Percentiles rank a stretch among this genome's conserved stretches.
These are phyloP conservation scores for Coemansia sp. DNA, from an alignment of 192 early-diverging fungal genomes.

Conservation along the genomic window DNA sequence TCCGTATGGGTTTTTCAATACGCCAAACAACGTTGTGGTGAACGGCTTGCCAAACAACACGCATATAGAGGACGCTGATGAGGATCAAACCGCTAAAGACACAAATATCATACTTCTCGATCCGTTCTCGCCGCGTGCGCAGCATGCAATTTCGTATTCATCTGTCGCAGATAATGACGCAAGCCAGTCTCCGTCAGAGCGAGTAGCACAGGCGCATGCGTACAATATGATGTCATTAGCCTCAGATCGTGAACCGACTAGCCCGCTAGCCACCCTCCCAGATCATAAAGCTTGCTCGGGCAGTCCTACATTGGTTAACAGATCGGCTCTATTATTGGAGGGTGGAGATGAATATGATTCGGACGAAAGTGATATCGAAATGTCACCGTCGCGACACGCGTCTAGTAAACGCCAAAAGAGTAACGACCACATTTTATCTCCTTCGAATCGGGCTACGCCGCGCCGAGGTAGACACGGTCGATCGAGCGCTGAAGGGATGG, in stretches of 20 bases:
- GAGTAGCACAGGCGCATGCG: constrained; percentile 20
- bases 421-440: constrained; percentile 1
- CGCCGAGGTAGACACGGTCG: background rate
- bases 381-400: constrained; percentile 39
- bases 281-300: background rate
- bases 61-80: constrained; percentile 3
- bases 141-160: background rate
- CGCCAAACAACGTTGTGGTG: constrained; percentile 9
- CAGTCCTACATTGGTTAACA: background rate
- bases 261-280: background rate
- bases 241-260: background rate
- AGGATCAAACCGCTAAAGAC: background rate
- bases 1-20: constrained; percentile 40
- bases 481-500: background rate
- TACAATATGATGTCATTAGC: constrained; percentile 15
- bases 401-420: constrained; percentile 26
- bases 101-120: constrained; percentile 5
- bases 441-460: background rate
- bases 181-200: constrained; percentile 24
- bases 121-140: constrained; percentile 25
- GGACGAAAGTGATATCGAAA: constrained; percentile 28
- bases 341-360: constrained; percentile 8
- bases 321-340: background rate
- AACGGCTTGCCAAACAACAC: constrained; percentile 10
- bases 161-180: background rate